Evolutionary conservation across 192 early-diverging fungal genomes (phyloP), one percentile per base, ranked within the genome.

Genomic region (Nowakowskiella sp.): DNA sequence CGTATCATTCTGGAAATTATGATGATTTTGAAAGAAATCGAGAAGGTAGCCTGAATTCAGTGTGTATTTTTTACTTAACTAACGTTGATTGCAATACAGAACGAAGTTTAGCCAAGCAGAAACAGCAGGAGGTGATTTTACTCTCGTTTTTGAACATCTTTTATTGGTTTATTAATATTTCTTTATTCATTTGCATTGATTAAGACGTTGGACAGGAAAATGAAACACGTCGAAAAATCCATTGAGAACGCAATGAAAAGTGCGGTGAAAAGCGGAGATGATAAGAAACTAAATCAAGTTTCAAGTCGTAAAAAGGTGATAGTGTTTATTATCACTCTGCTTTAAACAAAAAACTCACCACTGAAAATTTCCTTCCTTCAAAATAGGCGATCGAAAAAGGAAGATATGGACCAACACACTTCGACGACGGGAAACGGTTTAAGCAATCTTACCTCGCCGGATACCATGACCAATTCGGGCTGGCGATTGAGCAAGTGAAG

Each of bases 1-100:
- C 60, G 0, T 92, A 92, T 66, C 81, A 87, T 52, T 70, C 71
- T 21, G 91, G 91, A 36, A 92, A 91, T 73, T 95, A 85, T 70
- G 82, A 88, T 43, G 87, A 90, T 49, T 92, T 80, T 55, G 77
- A 86, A 58, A 65, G 78, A 67, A 84, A 82, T 45, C 68, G 74
- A 43, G 85, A 88, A 49, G 81, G 91, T 48, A 73, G 85, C 51
- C 72, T 71, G 30, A 69, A 76, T 46, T n/a, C n/a, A n/a, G n/a
- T n/a, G n/a, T n/a, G n/a, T n/a, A n/a, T n/a, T n/a, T n/a, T n/a
- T n/a, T n/a, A n/a, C n/a, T n/a, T n/a, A n/a, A n/a, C n/a, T n/a
- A 51, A 47, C 29, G 47, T 8, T 42, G 47, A 9, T 42, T 27
- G n/a, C 28, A 51, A 51, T 2, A 0, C 2, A 42, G 29, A 47